These are phyloP conservation scores for Talaromyces stipitatus DNA, from an alignment of 495 filamentous ascomycete genomes.

Conservation along the genomic window DNA sequence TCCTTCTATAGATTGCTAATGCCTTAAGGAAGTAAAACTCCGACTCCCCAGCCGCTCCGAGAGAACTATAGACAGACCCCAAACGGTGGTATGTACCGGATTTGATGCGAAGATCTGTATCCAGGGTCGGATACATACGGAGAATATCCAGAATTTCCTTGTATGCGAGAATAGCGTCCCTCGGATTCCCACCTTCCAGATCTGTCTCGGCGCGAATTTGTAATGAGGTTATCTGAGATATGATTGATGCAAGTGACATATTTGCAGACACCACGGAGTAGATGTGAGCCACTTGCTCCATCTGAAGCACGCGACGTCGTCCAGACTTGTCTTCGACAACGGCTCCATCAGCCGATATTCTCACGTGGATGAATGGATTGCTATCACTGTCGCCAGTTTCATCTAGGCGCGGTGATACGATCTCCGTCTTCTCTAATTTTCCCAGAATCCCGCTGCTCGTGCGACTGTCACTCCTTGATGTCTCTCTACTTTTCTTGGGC, in stretches of 20 bases:
- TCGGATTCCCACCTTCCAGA: slow-evolving; percentile 13
- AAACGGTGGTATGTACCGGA: slow-evolving; percentile 19
- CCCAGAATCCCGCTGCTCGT: not conserved
- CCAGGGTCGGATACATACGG: slow-evolving; percentile 13
- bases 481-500: slow-evolving; percentile 13
- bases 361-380: slow-evolving; percentile 16
- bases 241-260: slow-evolving; percentile 1
- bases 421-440: not conserved
- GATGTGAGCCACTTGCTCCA: slow-evolving; percentile 21
- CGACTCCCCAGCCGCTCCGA: slow-evolving; percentile 17
- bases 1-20: slow-evolving; percentile 19
- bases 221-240: slow-evolving; percentile 1
- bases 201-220: slow-evolving; percentile 11
- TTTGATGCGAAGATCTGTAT: slow-evolving; percentile 16
- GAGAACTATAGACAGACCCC: slow-evolving; percentile 18
- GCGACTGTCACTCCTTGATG: slow-evolving; percentile 9
- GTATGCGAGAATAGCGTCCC: slow-evolving; percentile 17
- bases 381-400: not conserved
- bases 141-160: slow-evolving; percentile 19
- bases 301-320: slow-evolving; percentile 19
- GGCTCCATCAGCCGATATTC: slow-evolving; percentile 16
- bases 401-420: not conserved
- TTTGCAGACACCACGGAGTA: slow-evolving; percentile 7
- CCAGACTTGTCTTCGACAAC: slow-evolving; percentile 23
- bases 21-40: slow-evolving; percentile 21